These are phyloP conservation scores for Globisporangium acanthophoron DNA, from an alignment of 352 stramenopile species.

Conservation along the genomic window DNA sequence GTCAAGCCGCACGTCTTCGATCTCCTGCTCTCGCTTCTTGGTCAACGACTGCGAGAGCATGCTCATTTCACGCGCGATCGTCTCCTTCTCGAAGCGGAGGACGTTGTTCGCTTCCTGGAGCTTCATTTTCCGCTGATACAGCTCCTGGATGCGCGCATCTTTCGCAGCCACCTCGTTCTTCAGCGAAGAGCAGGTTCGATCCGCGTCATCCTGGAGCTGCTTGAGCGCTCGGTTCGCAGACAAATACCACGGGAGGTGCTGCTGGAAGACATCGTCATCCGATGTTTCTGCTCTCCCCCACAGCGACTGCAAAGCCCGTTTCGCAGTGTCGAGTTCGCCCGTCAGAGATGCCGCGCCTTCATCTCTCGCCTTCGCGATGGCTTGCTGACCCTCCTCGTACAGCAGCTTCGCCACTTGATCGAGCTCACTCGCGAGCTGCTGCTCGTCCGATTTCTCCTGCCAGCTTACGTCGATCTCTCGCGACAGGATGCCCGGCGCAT, in stretches of 20 bases:
- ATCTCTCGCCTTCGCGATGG: conserved; percentile 24
- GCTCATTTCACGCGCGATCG: conserved; percentile 51
- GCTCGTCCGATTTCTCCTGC: conserved; percentile 19
- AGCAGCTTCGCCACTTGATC: conserved; percentile 17
- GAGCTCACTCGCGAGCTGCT: conserved; percentile 31
- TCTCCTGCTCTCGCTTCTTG: conserved; percentile 49
- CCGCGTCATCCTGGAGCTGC: conserved; percentile 23
- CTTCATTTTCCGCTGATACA: conserved; percentile 23
- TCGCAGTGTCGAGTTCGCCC: conserved; percentile 42
- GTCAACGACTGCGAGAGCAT: conserved; percentile 38
- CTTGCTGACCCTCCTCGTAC: conserved; percentile 21
- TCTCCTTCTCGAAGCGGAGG: conserved; percentile 69
- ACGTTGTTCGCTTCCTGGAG: conserved; percentile 49
- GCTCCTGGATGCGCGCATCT: conserved; percentile 20
- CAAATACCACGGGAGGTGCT: conserved; percentile 65
- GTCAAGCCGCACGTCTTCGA: conserved; percentile 42
- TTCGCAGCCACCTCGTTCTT: conserved; percentile 20
- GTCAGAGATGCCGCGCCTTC: conserved; percentile 22
- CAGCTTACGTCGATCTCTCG: conserved; percentile 9
- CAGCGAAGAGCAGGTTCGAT: conserved; percentile 17
- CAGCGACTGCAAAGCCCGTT: conserved; percentile 31
- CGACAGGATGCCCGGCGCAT: conserved; percentile 7
- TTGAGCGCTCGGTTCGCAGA: conserved; percentile 27
- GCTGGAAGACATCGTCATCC: conserved; percentile 4
- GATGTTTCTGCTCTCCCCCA: conserved; percentile 1